Evolutionary conservation across 192 early-diverging fungal genomes (phyloP).

Genomic region (Kickxella alabastrina): DNA sequence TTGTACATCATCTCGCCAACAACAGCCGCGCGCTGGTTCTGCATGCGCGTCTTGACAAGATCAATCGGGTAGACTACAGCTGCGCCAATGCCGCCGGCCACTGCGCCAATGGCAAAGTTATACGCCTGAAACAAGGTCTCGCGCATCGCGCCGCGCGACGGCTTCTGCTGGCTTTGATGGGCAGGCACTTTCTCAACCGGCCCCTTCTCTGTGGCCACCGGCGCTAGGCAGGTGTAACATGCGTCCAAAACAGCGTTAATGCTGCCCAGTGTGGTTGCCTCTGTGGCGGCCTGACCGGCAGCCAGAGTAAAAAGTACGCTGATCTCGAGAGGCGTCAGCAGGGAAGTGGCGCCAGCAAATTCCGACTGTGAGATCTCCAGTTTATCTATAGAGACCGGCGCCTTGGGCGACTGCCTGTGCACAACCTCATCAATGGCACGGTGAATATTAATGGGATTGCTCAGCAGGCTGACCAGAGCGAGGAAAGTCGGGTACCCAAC

Average conservation of each 20-base stretch:
- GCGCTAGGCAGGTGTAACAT: slow-evolving; percentile 25
- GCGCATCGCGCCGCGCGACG: slow-evolving; percentile 17
- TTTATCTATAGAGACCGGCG: too few species aligned
- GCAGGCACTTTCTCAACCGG: not conserved
- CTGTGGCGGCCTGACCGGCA: slow-evolving; percentile 15
- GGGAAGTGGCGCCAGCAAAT: slow-evolving; percentile 12
- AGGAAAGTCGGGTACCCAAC: slow-evolving; percentile 56
- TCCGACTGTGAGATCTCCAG: slow-evolving; percentile 11
- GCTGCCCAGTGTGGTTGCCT: slow-evolving; percentile 15
- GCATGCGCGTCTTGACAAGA: slow-evolving; percentile 98
- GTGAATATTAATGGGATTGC: slow-evolving; percentile 37
- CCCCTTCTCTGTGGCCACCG: slow-evolving; percentile 6
- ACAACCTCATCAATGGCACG: slow-evolving; percentile 41
- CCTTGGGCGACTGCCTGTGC: slow-evolving; percentile 6
- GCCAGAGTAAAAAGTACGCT: slow-evolving; percentile 46
- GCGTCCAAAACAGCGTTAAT: slow-evolving; percentile 17
- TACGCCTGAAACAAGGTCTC: slow-evolving; percentile 59
- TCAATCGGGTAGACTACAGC: slow-evolving; percentile 96
- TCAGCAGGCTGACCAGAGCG: slow-evolving; percentile 46
- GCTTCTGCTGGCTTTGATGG: not conserved
- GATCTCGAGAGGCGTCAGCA: slow-evolving; percentile 50
- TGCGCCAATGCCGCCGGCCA: slow-evolving; percentile 92
- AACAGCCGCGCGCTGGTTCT: slow-evolving; percentile 89
- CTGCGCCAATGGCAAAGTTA: slow-evolving; percentile 77
- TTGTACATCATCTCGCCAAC: slow-evolving; percentile 91